Evolutionary conservation across 768 basidiomycete species (phyloP).

Genomic region (Panaeolus cyanescens): DNA sequence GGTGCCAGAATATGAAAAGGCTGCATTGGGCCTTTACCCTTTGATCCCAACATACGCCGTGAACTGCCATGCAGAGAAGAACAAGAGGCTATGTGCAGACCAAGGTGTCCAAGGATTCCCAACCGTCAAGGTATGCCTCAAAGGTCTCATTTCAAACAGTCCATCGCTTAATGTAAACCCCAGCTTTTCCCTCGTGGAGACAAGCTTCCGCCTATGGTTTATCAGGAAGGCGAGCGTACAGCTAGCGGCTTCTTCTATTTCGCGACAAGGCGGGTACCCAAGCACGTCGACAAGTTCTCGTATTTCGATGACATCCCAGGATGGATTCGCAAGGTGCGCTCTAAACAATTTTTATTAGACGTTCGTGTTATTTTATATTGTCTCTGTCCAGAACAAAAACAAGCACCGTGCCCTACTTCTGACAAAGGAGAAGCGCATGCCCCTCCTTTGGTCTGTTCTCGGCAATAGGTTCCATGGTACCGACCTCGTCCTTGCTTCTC

Average conservation of each 20-base stretch:
- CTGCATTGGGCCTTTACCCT: conserved; percentile 76
- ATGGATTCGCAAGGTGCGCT: conserved; percentile 71
- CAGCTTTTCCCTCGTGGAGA: conserved; percentile 81
- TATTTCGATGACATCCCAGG: conserved; percentile 54
- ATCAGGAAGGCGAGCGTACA: conserved; percentile 70
- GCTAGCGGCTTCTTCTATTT: conserved; percentile 75
- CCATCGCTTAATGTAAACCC: background rate
- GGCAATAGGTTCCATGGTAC: conserved; percentile 66
- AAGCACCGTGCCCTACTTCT: conserved; percentile 64
- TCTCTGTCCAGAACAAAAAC: conserved; percentile 28
- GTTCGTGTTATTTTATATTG: background rate
- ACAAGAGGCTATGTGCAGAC: conserved; percentile 74
- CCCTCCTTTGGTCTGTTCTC: conserved; percentile 80
- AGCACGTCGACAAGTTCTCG: conserved; percentile 63
- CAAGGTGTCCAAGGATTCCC: conserved; percentile 89
- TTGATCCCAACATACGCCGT: conserved; percentile 88
- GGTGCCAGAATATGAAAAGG: conserved; percentile 84
- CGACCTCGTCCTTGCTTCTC: conserved; percentile 60
- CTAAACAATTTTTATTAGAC: background rate
- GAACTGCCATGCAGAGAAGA: conserved; percentile 85
- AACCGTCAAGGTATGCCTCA: conserved; percentile 73
- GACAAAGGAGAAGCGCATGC: conserved; percentile 75
- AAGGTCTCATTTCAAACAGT: background rate
- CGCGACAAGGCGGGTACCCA: conserved; percentile 74
- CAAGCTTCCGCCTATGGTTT: conserved; percentile 60